phyloP scores from a whole-genome alignment of 192 early-diverging fungal species.

The Oehlia diaphana region DNA sequence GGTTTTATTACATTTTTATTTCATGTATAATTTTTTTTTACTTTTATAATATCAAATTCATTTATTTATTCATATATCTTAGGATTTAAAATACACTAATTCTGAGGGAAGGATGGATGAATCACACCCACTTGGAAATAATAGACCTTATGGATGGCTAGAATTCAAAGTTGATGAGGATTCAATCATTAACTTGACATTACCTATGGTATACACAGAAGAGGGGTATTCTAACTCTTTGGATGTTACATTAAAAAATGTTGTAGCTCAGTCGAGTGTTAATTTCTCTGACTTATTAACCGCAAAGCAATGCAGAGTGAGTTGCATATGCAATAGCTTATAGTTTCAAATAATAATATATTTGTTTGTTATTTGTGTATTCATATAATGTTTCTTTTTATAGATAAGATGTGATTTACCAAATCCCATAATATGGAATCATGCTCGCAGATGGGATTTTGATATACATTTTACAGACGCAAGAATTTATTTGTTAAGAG shows the following conservation, averaged over 20 bases:
- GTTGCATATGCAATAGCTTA: background rate
- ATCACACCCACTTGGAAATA: slow-evolving; percentile 21
- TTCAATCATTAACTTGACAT: slow-evolving; percentile 53
- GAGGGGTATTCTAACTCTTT: slow-evolving; percentile 59
- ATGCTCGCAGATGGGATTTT: slow-evolving; percentile 64
- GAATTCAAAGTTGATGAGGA: slow-evolving; percentile 56
- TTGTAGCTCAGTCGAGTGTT: slow-evolving; percentile 61
- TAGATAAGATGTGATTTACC: slow-evolving; percentile 60
- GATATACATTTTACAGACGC: slow-evolving; percentile 45
- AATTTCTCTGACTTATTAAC: slow-evolving; percentile 65
- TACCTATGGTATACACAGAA: slow-evolving; percentile 56
- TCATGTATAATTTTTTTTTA: background rate
- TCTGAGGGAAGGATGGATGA: slow-evolving; percentile 31
- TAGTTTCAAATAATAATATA: background rate
- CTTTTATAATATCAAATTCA: background rate
- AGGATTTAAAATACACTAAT: slow-evolving; percentile 66
- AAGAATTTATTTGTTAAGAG: slow-evolving; percentile 66
- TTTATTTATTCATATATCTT: background rate
- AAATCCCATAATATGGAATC: slow-evolving; percentile 74
- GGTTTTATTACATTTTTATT: slow-evolving; percentile 35
- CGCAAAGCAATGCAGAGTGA: slow-evolving; percentile 53
- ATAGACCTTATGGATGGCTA: slow-evolving; percentile 71
- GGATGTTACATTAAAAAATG: slow-evolving; percentile 47
- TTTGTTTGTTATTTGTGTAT: background rate
- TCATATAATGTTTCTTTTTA: background rate